A percentile compares a stretch with the other conserved stretches of the same genome.
phyloP scores from a whole-genome alignment of 164 flowering plant species.

The Vitis rupestris region DNA sequence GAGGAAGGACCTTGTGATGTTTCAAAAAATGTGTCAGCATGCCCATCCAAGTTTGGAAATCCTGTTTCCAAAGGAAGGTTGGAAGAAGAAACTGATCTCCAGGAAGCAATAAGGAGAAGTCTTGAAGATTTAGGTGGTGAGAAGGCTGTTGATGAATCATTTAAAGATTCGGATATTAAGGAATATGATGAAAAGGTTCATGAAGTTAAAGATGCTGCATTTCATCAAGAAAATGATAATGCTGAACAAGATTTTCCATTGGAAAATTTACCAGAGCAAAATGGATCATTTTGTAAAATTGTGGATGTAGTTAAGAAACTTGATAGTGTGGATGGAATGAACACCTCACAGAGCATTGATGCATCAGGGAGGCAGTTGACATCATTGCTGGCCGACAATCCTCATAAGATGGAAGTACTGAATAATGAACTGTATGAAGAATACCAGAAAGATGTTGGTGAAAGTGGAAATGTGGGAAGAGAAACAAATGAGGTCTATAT shows the following conservation, averaged over 20 bases:
- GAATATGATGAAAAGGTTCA: slow-evolving; percentile 13
- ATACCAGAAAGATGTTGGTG: slow-evolving; percentile 12
- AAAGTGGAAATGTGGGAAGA: slow-evolving; percentile 4
- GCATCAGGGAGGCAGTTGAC: slow-evolving; percentile 15
- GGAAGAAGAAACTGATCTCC: slow-evolving; percentile 79
- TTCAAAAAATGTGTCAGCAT: slow-evolving; percentile 17
- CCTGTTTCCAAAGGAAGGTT: slow-evolving; percentile 45
- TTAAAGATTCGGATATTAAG: slow-evolving; percentile 15
- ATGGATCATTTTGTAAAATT: slow-evolving; percentile 11
- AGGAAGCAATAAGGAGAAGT: slow-evolving; percentile 91
- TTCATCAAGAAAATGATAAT: slow-evolving; percentile 11
- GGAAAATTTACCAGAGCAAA: slow-evolving; percentile 12
- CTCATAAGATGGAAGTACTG: slow-evolving; percentile 11
- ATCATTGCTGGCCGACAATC: slow-evolving; percentile 6
- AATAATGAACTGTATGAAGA: slow-evolving; percentile 8
- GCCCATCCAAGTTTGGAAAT: slow-evolving; percentile 18
- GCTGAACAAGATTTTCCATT: slow-evolving; percentile 11
- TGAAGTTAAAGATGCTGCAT: neutral
- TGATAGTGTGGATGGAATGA: slow-evolving; percentile 8
- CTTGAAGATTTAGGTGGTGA: slow-evolving; percentile 41
- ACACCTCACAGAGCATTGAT: slow-evolving; percentile 2
- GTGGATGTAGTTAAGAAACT: slow-evolving; percentile 17
- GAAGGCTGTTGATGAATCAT: slow-evolving; percentile 11
- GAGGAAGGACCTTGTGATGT: slow-evolving; percentile 62
- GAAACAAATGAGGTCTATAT: slow-evolving; percentile 15